Evolutionary conservation across 768 basidiomycete species (phyloP).

Genomic region (Mycena indigotica): DNA sequence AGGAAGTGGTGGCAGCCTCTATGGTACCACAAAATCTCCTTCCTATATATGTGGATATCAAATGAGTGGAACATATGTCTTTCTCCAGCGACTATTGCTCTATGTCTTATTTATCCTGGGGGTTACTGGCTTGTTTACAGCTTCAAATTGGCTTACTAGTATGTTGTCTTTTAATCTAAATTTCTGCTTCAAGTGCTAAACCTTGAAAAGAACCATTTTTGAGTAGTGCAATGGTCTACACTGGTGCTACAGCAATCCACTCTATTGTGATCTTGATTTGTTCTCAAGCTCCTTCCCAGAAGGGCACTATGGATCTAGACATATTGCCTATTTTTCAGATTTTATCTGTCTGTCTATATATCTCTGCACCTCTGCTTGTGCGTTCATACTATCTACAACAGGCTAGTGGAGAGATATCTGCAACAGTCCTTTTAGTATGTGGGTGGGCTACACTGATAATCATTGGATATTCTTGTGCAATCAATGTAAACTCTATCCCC

Average conservation of each 20-base stretch:
- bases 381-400: background rate
- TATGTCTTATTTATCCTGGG: background rate
- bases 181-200: no score
- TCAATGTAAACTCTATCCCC: background rate
- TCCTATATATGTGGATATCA: background rate
- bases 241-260: background rate
- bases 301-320: background rate
- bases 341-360: background rate
- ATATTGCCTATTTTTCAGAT: background rate
- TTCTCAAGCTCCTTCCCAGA: background rate
- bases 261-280: background rate
- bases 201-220: background rate
- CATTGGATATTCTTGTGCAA: background rate
- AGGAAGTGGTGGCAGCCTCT: background rate
- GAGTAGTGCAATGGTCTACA: background rate
- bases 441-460: background rate
- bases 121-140: background rate
- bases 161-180: no score
- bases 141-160: background rate
- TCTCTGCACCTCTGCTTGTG: background rate
- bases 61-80: background rate
- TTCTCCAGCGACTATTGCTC: background rate
- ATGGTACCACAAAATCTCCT: background rate
- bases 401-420: background rate
- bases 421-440: background rate